Conservation (phyloP, 768 basidiomycete species). For the Boletellus emodensis region DNA sequence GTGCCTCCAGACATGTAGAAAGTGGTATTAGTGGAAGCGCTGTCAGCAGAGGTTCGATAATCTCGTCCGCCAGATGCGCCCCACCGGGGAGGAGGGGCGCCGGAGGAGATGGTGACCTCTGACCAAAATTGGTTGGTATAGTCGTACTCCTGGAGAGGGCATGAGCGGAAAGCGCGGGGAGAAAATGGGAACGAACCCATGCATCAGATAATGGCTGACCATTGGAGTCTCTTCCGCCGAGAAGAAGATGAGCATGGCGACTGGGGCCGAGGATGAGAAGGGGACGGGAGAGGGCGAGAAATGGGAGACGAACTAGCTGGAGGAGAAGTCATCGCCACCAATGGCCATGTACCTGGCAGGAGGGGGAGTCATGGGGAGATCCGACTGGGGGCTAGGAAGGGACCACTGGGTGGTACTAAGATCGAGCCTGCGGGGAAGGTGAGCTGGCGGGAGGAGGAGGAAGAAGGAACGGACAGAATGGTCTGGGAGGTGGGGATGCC, state of each 20-base stretch:
- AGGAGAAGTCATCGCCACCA: conserved; percentile 66
- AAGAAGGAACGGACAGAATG: conserved; percentile 50
- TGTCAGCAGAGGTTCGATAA: conserved; percentile 35
- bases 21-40: conserved; percentile 53
- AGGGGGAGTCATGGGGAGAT: conserved; percentile 45
- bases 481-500: conserved; percentile 62
- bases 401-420: conserved; percentile 61
- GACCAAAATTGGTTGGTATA: conserved; percentile 77
- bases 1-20: conserved; percentile 74
- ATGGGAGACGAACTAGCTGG: conserved; percentile 65
- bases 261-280: conserved; percentile 35
- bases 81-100: conserved; percentile 61
- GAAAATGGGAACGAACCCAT: conserved; percentile 52
- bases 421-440: conserved; percentile 47
- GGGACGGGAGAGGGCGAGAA: conserved; percentile 8
- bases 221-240: conserved; percentile 62
- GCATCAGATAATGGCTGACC: conserved; percentile 58
- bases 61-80: conserved; percentile 76
- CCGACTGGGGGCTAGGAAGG: conserved; percentile 47
- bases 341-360: conserved; percentile 62
- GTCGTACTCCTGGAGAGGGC: conserved; percentile 61
- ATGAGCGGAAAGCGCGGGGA: conserved; percentile 5
- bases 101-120: conserved; percentile 46
- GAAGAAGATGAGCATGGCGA: conserved; percentile 68
- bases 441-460: neutral